Percentiles rank a stretch among this genome's conserved stretches.
These are phyloP conservation scores for Tetracentron sinense DNA, from an alignment of 164 flowering plant genomes.

Conservation along the genomic window DNA sequence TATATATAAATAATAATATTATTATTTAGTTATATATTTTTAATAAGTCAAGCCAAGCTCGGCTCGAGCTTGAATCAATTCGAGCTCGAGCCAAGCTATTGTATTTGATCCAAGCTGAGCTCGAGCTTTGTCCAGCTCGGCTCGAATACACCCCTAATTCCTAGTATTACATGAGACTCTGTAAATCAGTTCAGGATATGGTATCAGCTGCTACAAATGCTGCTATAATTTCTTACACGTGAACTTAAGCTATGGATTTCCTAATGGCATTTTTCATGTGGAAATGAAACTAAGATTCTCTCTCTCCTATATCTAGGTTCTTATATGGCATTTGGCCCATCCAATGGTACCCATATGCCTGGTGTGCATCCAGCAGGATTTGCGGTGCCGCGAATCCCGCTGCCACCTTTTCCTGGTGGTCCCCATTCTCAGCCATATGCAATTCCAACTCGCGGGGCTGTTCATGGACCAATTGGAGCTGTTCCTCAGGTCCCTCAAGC, in stretches of 20 bases:
- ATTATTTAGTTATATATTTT: too few relatives aligned
- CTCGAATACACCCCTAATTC: too few relatives aligned
- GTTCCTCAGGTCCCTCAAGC: conserved; percentile 91
- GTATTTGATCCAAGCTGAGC: too few relatives aligned
- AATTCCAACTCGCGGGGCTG: conserved; percentile 90
- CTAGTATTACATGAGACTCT: too few relatives aligned
- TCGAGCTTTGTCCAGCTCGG: too few relatives aligned
- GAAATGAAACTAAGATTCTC: too few relatives aligned
- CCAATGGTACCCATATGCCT: conserved; percentile 86
- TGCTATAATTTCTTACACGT: neutral
- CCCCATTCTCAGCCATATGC: conserved; percentile 95
- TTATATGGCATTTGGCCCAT: conserved; percentile 71
- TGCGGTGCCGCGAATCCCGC: conserved; percentile 64
- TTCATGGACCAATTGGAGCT: conserved; percentile 98
- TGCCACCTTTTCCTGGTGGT: conserved; percentile 79
- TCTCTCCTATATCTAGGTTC: conserved; percentile 51
- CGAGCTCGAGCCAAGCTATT: too few relatives aligned
- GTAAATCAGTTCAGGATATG: neutral
- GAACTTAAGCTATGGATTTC: neutral
- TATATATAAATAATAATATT: too few relatives aligned
- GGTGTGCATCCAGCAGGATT: conserved; percentile 70
- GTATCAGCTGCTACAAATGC: neutral
- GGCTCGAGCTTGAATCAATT: too few relatives aligned
- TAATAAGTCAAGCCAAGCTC: too few relatives aligned
- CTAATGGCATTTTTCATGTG: neutral